phyloP scores from a whole-genome alignment of 495 filamentous ascomycete species.

The Aspergillus affinis region DNA sequence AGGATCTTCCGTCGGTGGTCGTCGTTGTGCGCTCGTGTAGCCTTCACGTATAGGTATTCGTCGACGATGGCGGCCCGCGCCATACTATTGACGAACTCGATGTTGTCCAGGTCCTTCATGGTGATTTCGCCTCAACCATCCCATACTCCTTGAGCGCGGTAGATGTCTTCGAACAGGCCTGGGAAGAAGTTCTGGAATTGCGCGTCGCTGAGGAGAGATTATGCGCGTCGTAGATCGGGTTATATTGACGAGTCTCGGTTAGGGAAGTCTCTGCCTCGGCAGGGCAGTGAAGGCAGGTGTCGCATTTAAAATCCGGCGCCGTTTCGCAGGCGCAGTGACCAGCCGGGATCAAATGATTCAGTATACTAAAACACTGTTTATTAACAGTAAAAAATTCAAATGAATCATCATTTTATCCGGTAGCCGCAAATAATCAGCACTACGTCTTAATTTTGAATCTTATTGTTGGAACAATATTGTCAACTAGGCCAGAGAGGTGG shows the following conservation, averaged over 20 bases:
- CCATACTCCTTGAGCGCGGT: slow-evolving; percentile 17
- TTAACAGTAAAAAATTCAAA: no score
- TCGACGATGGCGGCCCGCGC: slow-evolving; percentile 9
- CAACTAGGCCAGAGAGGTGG: no score
- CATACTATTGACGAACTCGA: slow-evolving; percentile 7
- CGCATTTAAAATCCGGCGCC: slow-evolving; percentile 14
- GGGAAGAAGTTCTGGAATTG: slow-evolving; percentile 35
- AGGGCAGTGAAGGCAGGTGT: slow-evolving; percentile 9
- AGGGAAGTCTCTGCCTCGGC: background rate
- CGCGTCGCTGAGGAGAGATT: slow-evolving; percentile 21
- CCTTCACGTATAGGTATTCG: slow-evolving; percentile 25
- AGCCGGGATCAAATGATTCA: slow-evolving; percentile 18
- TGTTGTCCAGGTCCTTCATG: slow-evolving; percentile 13
- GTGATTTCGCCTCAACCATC: slow-evolving; percentile 6
- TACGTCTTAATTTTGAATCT: no score
- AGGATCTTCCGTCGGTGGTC: slow-evolving; percentile 30
- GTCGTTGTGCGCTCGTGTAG: slow-evolving; percentile 18
- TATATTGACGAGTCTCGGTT: slow-evolving; percentile 14
- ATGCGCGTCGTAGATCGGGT: slow-evolving; percentile 16
- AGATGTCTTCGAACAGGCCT: slow-evolving; percentile 32
- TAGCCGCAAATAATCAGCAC: no score
- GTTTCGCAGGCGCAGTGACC: slow-evolving; percentile 21
- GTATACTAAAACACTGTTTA: no score
- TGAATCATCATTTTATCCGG: no score
- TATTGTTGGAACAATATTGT: no score